Percentiles rank a stretch among this genome's conserved stretches.
These are phyloP conservation scores for Candida nanaspora DNA, from an alignment of 805 yeast species.

Conservation along the genomic window DNA sequence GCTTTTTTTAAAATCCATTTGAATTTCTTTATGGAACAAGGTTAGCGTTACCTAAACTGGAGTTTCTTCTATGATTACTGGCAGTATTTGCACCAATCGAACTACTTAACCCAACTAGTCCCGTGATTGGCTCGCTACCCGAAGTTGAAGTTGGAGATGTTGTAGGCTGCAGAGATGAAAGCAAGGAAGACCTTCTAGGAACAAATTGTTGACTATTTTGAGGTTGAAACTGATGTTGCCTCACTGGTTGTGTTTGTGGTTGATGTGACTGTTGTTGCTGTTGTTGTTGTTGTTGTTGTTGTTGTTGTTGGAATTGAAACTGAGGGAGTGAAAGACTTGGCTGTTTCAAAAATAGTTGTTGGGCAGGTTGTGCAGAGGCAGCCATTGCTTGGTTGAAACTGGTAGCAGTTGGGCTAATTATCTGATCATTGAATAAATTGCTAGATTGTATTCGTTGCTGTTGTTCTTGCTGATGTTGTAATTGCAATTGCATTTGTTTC, in stretches of 20 bases:
- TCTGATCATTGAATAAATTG: background rate
- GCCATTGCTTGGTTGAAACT: no score
- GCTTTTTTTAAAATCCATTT: background rate
- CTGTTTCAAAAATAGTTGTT: no score
- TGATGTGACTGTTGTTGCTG: no score
- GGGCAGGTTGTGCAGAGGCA: no score
- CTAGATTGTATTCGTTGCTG: background rate
- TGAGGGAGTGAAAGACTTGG: no score
- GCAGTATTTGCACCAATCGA: background rate
- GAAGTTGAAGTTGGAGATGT: background rate
- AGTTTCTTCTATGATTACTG: background rate
- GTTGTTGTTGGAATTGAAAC: no score
- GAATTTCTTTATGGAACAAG: background rate
- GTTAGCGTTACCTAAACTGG: background rate
- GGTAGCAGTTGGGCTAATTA: no score
- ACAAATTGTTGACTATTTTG: background rate
- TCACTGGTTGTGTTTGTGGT: no score
- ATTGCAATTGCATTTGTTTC: conserved; percentile 11
- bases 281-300: no score
- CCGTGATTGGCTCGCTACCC: background rate
- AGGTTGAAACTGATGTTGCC: conserved; percentile 2
- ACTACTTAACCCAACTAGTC: background rate
- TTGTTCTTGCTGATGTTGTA: conserved; percentile 7
- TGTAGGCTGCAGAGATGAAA: no score
- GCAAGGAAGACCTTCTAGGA: background rate